phyloP scores from a whole-genome alignment of 2,329 filamentous ascomycete species.

The Fusarium coffeatum region DNA sequence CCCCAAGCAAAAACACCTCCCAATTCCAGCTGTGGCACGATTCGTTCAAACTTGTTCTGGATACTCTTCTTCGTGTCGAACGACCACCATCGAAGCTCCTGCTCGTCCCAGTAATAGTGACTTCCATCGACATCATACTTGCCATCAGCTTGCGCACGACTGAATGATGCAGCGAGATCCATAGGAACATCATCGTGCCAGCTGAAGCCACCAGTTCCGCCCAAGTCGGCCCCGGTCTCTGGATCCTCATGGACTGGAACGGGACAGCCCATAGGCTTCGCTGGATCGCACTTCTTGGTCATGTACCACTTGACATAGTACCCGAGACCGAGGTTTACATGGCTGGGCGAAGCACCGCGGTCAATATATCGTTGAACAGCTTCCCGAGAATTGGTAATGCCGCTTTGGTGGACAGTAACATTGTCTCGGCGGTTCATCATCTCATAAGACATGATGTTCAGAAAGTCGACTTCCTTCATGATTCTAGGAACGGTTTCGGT shows the following conservation, averaged over 20 bases:
- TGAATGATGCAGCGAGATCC: conserved; percentile 68
- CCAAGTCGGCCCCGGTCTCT: conserved; percentile 65
- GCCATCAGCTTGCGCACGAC: conserved; percentile 63
- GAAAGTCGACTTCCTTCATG: conserved; percentile 69
- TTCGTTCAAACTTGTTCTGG: conserved; percentile 67
- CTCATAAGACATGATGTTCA: conserved; percentile 78
- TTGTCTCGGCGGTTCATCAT: conserved; percentile 76
- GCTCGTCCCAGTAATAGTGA: conserved; percentile 74
- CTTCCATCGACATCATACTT: conserved; percentile 70
- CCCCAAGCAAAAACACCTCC: conserved; percentile 83
- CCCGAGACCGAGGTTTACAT: conserved; percentile 73
- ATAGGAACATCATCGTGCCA: conserved; percentile 67
- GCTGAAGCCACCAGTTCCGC: conserved; percentile 69
- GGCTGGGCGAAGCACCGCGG: conserved; percentile 62
- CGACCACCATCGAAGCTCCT: conserved; percentile 75
- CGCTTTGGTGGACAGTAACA: conserved; percentile 72
- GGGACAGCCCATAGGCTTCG: conserved; percentile 63
- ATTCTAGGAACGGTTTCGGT: conserved; percentile 68
- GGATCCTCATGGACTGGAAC: conserved; percentile 69
- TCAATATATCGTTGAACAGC: conserved; percentile 69
- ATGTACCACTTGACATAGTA: conserved; percentile 75
- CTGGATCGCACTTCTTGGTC: conserved; percentile 58
- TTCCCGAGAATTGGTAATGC: conserved; percentile 65
- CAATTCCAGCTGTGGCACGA: conserved; percentile 67
- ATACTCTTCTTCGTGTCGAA: conserved; percentile 75